A percentile compares a stretch with the other conserved stretches of the same genome.
Evolutionary conservation across 805 yeast species (phyloP).

Genomic region (Candida mattraensis): DNA sequence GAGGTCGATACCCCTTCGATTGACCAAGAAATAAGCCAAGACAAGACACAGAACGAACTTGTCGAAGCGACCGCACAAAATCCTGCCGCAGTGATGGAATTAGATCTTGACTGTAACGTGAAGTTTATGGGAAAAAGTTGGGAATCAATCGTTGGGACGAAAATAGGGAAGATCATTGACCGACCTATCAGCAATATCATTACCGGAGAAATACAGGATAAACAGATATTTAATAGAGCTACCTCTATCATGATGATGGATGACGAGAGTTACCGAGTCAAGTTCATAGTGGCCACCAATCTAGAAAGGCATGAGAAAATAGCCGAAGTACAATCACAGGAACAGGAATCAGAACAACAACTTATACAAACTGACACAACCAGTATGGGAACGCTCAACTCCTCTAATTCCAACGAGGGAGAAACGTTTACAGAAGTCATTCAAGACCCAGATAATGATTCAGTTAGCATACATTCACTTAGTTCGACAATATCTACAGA

Average conservation of each 20-base stretch:
- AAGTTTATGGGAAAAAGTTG: conserved; percentile 73
- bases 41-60: conserved; percentile 39
- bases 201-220: conserved; percentile 64
- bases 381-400: conserved; percentile 2
- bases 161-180: conserved; percentile 49
- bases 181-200: conserved; percentile 64
- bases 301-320: conserved; percentile 4
- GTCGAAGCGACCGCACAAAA: conserved; percentile 64
- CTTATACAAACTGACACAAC: conserved; percentile 1
- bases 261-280: conserved; percentile 75
- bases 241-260: conserved; percentile 68
- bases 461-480: conserved; percentile 28
- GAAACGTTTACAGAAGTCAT: conserved; percentile 3
- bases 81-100: conserved; percentile 79
- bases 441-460: conserved; percentile 28
- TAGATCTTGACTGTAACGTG: conserved; percentile 78
- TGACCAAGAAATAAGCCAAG: conserved; percentile 13
- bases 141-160: conserved; percentile 75
- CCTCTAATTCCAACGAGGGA: background rate
- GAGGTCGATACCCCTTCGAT: conserved; percentile 15
- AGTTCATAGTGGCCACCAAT: conserved; percentile 53
- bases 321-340: conserved; percentile 12
- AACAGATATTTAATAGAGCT: conserved; percentile 66
- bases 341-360: background rate
- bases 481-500: conserved; percentile 47